Evolutionary conservation across 2,329 filamentous ascomycete genomes (phyloP), one percentile per base, ranked within the genome.

Genomic region (Alternaria sp.): DNA sequence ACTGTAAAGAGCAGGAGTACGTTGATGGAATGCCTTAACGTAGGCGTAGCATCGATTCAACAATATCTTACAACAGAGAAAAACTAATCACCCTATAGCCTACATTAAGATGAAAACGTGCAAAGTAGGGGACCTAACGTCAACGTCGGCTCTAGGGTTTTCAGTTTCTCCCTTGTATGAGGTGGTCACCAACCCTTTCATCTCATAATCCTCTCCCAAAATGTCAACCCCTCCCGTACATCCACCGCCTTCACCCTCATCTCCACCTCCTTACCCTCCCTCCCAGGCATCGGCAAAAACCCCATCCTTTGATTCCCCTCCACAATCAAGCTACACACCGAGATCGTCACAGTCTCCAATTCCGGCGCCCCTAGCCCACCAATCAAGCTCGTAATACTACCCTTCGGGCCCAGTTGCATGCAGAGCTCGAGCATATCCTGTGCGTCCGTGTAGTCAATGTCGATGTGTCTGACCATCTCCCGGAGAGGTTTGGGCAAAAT

Each of bases 401-500:
- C 37, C 9, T 18, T 18, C 4, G 15, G 37, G 0, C 37, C n/a
- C 1, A 41, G 4, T 1, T 41, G 37, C 2, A 18, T 3, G 37
- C 37, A 41, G 1, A 41, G 37, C 37, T 41, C 37, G 0, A 18
- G 5, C n/a, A 18, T 18, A 11, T 41, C 37, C n/a, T 41, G 37
- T 41, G 37, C 37, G n/a, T 41, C 37, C 1, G 37, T 41, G 5
- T 41, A 41, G 37, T 41, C 37, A 0, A 18, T 41, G 0, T 41
- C 37, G n/a, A 41, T 11, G 1, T 41, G 37, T 18, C 11, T 18
- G n/a, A 41, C 37, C 8, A 18, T 41, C 4, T 18, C 37, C 4
- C 37, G 4, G 9, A 41, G 4, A 5, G 9, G 1, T 6, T 41
- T 41, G 0, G 37, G 37, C 1, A 41, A 0, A 1, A 11, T 11